Evolutionary conservation across 73 alveolate species (phyloP).

Genomic region (Halteria grandinella): DNA sequence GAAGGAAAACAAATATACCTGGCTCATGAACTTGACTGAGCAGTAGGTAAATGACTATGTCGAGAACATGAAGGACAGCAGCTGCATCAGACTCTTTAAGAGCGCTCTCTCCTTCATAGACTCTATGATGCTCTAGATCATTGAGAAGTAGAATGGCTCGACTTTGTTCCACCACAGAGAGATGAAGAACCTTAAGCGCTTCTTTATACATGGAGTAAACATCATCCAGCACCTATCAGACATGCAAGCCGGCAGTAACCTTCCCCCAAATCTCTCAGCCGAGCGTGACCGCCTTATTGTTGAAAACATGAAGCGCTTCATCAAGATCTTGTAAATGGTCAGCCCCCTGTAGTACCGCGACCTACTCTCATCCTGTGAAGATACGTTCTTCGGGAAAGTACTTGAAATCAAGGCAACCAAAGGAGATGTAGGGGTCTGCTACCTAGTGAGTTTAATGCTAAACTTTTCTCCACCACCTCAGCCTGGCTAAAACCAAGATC

Average conservation of each 20-base stretch:
- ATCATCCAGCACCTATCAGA: slow-evolving; percentile 21
- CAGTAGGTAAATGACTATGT: background rate
- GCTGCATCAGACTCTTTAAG: slow-evolving; percentile 2
- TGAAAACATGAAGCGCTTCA: slow-evolving; percentile 38
- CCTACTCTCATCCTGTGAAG: slow-evolving; percentile 23
- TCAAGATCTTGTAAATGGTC: slow-evolving; percentile 16
- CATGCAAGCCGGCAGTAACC: background rate
- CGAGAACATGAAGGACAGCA: slow-evolving; percentile 25
- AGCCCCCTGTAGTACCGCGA: slow-evolving; percentile 36
- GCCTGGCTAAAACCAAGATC: slow-evolving; percentile 1
- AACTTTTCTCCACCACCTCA: background rate
- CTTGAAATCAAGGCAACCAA: slow-evolving; percentile 16
- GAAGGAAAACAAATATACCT: background rate
- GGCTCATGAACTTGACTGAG: slow-evolving; percentile 25
- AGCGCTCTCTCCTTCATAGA: background rate
- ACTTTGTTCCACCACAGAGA: background rate
- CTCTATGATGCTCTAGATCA: background rate
- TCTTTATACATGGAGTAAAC: slow-evolving; percentile 28
- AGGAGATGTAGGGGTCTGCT: slow-evolving; percentile 34
- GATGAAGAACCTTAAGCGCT: slow-evolving; percentile 31
- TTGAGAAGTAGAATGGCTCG: background rate
- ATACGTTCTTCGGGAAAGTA: slow-evolving; percentile 37
- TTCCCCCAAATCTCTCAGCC: background rate
- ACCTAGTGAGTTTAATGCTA: slow-evolving; percentile 24
- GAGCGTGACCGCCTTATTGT: slow-evolving; percentile 18